Evolutionary conservation across 2,329 filamentous ascomycete species (phyloP), one percentile per base, ranked within the genome.

Genomic region (Hysterium pulicare): DNA sequence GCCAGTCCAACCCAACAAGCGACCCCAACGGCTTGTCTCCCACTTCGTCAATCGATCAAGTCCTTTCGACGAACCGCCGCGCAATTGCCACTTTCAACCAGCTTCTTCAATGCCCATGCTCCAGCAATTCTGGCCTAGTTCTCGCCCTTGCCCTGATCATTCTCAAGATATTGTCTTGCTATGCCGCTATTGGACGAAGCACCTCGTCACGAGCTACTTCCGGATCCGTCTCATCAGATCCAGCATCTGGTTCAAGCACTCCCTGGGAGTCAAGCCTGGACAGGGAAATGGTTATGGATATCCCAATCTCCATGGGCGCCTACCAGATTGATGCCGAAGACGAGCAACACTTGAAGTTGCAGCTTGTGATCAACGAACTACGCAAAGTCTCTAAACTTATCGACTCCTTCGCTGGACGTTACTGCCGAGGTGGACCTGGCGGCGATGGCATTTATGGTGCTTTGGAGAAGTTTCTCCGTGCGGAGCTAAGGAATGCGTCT

Each of bases 311-410:
- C 8, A 47, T 47, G 45, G 45, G 45, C n/a, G 41, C 38, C 4
- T 47, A 47, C 26, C 45, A 47, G 31, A 47, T 47, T 32, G 45
- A 47, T 20, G 40, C 45, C 6, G 45, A 47, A 21, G 45, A 47
- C 21, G 45, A 47, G 26, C 30, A 35, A 32, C 45, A 47, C 32
- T 23, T 47, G 23, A 47, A 47, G 31, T 33, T 47, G 28, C 45
- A 44, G 15, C 36, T 47, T 3, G 45, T 47, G 10, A 39, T 47
- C 32, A 47, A 44, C 32, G 45, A 47, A 22, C 45, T 47, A 19
- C 40, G 45, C n/a, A 47, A 47, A 28, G 45, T 47, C 5, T 41
- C 40, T 2, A 47, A 47, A 21, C 41, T 47, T 10, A 42, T 46
- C 20, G 44, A 46, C 30, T 34, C 44, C 3, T 46, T 46, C 31